Conservation (phyloP, 2,329 filamentous ascomycete genomes). For the Dactylonectria estremocensis region DNA sequence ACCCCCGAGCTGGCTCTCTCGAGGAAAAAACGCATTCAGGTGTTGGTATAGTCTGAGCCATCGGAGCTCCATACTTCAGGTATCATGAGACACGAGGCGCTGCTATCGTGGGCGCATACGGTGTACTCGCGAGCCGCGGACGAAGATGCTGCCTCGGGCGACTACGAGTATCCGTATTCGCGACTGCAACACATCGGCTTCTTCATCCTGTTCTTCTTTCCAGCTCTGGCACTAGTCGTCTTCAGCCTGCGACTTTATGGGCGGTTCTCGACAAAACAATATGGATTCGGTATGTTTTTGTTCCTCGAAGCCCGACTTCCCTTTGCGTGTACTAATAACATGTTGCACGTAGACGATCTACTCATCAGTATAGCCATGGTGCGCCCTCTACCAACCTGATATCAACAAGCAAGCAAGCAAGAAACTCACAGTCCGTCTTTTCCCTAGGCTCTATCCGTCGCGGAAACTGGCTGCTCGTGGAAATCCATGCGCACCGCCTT, state of each 20-base stretch:
- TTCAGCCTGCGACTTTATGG: slow-evolving; percentile 35
- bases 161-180: slow-evolving; percentile 34
- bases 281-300: slow-evolving; percentile 30
- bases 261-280: slow-evolving; percentile 35
- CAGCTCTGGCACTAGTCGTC: slow-evolving; percentile 30
- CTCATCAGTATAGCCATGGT: slow-evolving; percentile 38
- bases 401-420: neutral
- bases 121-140: slow-evolving; percentile 22
- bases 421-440: slow-evolving; percentile 2
- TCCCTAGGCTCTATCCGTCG: slow-evolving; percentile 26
- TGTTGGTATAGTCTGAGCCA: no score
- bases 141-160: slow-evolving; percentile 13
- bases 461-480: slow-evolving; percentile 37
- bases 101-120: slow-evolving; percentile 20
- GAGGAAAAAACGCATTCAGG: neutral
- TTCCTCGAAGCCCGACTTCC: no score
- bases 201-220: slow-evolving; percentile 40
- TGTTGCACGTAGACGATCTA: slow-evolving; percentile 26
- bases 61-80: no score
- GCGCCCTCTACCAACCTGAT: neutral
- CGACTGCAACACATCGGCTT: slow-evolving; percentile 36
- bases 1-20: slow-evolving; percentile 25
- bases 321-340: slow-evolving; percentile 10
- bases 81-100: slow-evolving; percentile 32
- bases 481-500: slow-evolving; percentile 41